Evolutionary conservation across 176 grass and related monocot genomes (phyloP).

Genomic region (Aegilops tauschii): DNA sequence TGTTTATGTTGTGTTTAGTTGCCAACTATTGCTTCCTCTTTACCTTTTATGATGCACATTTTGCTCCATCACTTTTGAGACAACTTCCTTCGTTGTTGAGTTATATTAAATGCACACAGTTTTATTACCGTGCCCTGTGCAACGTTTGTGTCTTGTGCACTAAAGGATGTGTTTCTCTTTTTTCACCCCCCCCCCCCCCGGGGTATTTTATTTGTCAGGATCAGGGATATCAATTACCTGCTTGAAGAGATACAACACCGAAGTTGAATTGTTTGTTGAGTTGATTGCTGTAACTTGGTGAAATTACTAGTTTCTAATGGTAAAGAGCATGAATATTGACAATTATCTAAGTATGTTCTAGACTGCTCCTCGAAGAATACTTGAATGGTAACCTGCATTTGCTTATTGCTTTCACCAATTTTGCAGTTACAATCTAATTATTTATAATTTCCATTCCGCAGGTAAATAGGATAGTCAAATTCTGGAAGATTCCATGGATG

Average conservation of each 20-base stretch:
- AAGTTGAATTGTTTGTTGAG: constrained; percentile 55
- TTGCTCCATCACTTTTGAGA: not conserved
- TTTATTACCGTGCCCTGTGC: not conserved
- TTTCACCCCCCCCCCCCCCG: too few relatives aligned
- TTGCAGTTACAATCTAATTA: constrained; percentile 2
- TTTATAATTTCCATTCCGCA: constrained; percentile 27
- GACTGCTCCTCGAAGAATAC: constrained; percentile 53
- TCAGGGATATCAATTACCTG: constrained; percentile 23
- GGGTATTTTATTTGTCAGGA: constrained; percentile 27
- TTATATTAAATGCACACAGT: not conserved
- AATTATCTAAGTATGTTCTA: constrained; percentile 45
- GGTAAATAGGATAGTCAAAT: constrained; percentile 41
- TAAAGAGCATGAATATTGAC: constrained; percentile 52
- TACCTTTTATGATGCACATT: not conserved
- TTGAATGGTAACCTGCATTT: constrained; percentile 50
- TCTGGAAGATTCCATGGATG: constrained; percentile 43
- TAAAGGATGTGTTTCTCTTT: not conserved
- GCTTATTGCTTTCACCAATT: not conserved
- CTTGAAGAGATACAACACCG: constrained; percentile 31
- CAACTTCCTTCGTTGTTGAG: not conserved
- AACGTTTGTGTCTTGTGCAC: not conserved
- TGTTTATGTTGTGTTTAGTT: constrained; percentile 11
- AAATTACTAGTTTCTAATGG: constrained; percentile 42
- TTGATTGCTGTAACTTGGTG: constrained; percentile 50
- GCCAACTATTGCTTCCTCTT: not conserved